Percentiles rank a stretch among this genome's conserved stretches.
phyloP scores from a whole-genome alignment of 202 grass and related monocot genomes.

The Cymbopogon flexuosus region DNA sequence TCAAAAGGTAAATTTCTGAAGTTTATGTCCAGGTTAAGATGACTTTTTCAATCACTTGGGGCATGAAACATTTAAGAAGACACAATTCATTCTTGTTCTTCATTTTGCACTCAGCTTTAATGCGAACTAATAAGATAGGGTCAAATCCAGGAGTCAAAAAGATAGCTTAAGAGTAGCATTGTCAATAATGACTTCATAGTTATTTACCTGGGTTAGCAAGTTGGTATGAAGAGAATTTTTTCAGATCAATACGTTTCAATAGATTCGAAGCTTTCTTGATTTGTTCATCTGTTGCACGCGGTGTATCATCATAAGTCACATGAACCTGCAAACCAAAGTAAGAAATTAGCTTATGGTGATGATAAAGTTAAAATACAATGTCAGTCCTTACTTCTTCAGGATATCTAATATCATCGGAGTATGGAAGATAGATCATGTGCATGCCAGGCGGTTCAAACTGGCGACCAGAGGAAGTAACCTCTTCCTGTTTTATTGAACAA shows the following conservation, averaged over 20 bases:
- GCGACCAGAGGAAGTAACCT: constrained; percentile 52
- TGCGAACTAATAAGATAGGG: neutral
- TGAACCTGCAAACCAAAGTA: constrained; percentile 54
- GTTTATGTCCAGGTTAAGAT: neutral
- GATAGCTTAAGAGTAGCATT: neutral
- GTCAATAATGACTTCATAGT: neutral
- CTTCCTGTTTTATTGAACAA: constrained; percentile 51
- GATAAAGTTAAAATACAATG: constrained; percentile 21
- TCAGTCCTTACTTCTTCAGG: constrained; percentile 68
- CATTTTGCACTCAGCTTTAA: neutral
- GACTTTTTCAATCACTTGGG: neutral
- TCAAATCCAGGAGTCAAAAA: constrained; percentile 1
- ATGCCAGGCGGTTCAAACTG: constrained; percentile 88
- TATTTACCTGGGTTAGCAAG: constrained; percentile 80
- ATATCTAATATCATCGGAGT: constrained; percentile 84
- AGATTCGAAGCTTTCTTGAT: constrained; percentile 71
- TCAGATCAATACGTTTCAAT: constrained; percentile 73
- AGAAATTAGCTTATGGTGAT: constrained; percentile 9
- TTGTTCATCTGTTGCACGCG: constrained; percentile 76
- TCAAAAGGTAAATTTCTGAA: neutral
- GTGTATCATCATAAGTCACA: constrained; percentile 46
- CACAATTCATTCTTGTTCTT: neutral
- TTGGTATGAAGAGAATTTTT: too few species aligned
- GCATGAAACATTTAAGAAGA: neutral
- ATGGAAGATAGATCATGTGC: constrained; percentile 96